Base-by-base conservation (phyloP, 495 filamentous ascomycete species). In the Penicillium parvum region DNA sequence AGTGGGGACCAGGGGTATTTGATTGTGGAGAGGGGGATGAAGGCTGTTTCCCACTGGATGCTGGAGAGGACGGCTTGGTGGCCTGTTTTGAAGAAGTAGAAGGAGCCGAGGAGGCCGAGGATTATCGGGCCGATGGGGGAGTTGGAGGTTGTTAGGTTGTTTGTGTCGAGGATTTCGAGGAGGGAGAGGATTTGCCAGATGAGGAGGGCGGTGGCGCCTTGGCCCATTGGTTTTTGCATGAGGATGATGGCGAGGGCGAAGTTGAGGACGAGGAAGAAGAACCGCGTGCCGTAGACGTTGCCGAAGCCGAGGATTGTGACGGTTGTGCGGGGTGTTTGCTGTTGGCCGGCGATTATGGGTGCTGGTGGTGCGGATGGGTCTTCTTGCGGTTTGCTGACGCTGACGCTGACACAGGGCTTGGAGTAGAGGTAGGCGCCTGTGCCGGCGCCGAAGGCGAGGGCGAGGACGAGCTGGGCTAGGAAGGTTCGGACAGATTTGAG, bases 31-130 rank as follows among this genome's bases (percentile, higher is more conserved):
- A 97, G 72, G 1, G 94, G 85, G 52, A 99, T 86, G 73, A 97
- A 98, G 16, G 89, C 91, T n/a, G 78, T 74, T 64, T 97, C 90
- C 92, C 92, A 99, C 55, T 99, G 94, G 61, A 99, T 94, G 45
- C 78, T 83, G 52, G 79, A 76, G 16, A 96, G 77, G 0, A 82
- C 84, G 11, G 91, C 91, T 64, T 97, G 94, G 65, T 99, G 92
- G 50, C 92, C 92, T 1, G 92, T 99, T 53, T 91, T 95, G 81
- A 99, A 99, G 73, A 83, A 99, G 69, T 95, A 81, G 62, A 89
- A 95, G 50, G 82, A 85, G 34, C 89, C 94, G 1, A 99, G 74
- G 11, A 96, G 64, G 26, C 80, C 94, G 8, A 99, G 74, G 27
- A 95, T 73, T 16, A 90, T 70, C 16, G 94, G 91, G 0, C 90